phyloP scores from a whole-genome alignment of 2,329 filamentous ascomycete species.

The Cercospora janseana region DNA sequence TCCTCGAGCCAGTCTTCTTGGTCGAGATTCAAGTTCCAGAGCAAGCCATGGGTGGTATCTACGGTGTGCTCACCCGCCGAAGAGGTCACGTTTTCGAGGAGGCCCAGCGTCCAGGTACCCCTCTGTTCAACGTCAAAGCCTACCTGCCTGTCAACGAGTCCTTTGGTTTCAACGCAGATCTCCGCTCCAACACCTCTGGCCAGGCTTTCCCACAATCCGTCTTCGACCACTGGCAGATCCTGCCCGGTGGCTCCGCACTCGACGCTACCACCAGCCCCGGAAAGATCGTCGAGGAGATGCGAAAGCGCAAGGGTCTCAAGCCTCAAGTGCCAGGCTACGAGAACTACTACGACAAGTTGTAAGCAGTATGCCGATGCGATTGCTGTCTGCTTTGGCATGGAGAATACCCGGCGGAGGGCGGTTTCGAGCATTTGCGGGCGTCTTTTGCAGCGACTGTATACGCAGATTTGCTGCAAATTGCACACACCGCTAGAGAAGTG shows the following conservation, averaged over 20 bases:
- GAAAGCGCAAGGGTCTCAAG: constrained; percentile 99
- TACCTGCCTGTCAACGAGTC: constrained; percentile 96
- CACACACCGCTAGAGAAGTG: constrained; percentile 23
- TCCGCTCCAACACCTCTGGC: constrained; percentile 87
- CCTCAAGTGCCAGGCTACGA: constrained; percentile 85
- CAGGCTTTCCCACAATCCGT: constrained; percentile 99
- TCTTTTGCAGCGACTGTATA: constrained; percentile 22
- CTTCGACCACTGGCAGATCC: constrained; percentile 98
- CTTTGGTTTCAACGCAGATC: constrained; percentile 98
- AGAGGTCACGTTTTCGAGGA: constrained; percentile 99
- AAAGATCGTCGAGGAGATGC: constrained; percentile 80
- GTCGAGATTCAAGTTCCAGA: constrained; percentile 99
- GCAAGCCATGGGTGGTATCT: constrained; percentile 99
- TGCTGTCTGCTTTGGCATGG: constrained; percentile 19
- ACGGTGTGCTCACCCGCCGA: constrained; percentile 94
- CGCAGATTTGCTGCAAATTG: constrained; percentile 19
- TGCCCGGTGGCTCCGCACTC: constrained; percentile 89
- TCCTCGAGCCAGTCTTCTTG: constrained; percentile 97
- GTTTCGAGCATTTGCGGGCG: constrained; percentile 26
- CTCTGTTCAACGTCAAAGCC: constrained; percentile 98
- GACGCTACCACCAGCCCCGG: constrained; percentile 80
- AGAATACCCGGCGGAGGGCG: constrained; percentile 18
- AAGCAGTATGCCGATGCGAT: constrained; percentile 25
- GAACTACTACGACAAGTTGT: constrained; percentile 57
- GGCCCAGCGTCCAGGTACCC: constrained; percentile 96